A percentile compares a stretch with the other conserved stretches of the same genome.
phyloP scores from a whole-genome alignment of 2,329 filamentous ascomycete species.

The Pseudofabraea citricarpa region DNA sequence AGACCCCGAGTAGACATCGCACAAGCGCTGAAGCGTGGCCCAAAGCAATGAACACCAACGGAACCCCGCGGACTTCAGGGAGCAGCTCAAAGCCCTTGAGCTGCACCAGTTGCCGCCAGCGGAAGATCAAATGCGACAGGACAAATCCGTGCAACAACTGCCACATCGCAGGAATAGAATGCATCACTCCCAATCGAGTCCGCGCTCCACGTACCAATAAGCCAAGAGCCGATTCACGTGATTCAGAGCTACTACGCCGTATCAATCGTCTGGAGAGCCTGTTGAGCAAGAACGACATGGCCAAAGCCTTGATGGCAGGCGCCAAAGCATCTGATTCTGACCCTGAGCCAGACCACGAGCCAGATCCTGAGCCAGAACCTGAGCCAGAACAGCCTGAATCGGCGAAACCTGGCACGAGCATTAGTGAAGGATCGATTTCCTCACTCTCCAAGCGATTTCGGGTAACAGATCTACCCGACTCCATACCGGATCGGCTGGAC shows the following conservation, averaged over 20 bases:
- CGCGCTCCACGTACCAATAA: background rate
- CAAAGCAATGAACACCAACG: background rate
- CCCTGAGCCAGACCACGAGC: background rate
- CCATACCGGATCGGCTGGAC: background rate
- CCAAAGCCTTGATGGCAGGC: background rate
- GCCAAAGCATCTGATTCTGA: background rate
- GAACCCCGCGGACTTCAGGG: background rate
- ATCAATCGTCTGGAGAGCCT: background rate
- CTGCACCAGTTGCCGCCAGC: background rate
- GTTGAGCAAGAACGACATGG: background rate
- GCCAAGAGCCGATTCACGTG: background rate
- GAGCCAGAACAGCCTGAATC: background rate
- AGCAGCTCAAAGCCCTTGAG: background rate
- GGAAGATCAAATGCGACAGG: slow-evolving; percentile 3
- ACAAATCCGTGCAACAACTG: background rate
- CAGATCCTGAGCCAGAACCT: background rate
- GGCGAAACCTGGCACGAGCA: too few relatives aligned
- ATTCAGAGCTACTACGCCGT: background rate
- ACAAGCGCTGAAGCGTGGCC: too few relatives aligned
- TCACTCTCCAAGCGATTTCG: background rate
- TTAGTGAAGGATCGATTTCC: too few relatives aligned
- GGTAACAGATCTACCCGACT: background rate
- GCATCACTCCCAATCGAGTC: background rate
- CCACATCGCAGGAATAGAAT: background rate
- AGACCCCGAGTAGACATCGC: too few relatives aligned